Base-by-base conservation (phyloP, 2,329 filamentous ascomycete species). In the Diaporthe sp. region DNA sequence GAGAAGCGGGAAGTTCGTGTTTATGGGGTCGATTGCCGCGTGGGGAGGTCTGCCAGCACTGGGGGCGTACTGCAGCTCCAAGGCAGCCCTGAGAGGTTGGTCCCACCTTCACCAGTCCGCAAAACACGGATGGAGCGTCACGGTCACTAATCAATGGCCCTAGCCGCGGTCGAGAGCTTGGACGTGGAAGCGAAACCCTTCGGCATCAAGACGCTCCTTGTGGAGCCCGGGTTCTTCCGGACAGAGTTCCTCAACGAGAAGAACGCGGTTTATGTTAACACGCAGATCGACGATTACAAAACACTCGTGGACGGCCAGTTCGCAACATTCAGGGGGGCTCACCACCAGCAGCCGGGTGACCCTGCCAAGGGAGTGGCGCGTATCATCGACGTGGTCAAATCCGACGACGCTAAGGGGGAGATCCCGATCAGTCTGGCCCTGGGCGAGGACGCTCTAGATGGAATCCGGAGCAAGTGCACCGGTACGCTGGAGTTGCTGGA, bases 271-370 rank as follows among this genome's bases (percentile, higher is more conserved):
- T 83, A 83, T 8, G 25, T 55, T 10, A 20, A 55, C 28, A 31
- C 53, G 20, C 7, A 55, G 53, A 55, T 55, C 15, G 53, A 55
- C 5, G 53, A 55, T 4, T 55, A 55, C 53, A 55, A 31, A 20
- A 4, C 25, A 2, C 25, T 55, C 25, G 53, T 55, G 25, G 25
- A 31, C 6, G 81, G 82, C 75, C 82, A 83, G 75, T 75, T 77
- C 72, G 79, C 78, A 55, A 77, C 73, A 3, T 76, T 90, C 44
- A 80, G 81, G 4, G 57, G 60, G 3, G 81, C 82, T 15, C 82
- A 91, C 76, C 84, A 87, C 22, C 86, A 87, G 0, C 90, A 92
- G 82, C 86, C 84, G 0, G 91, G 91, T 0, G 90, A 92, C 79
- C 85, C 90, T 4, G 82, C 81, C 25, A 91, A 91, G 83, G 91